These are phyloP conservation scores for Eragrostis curvula DNA, from an alignment of 176 grass and related monocot species.

Conservation along the genomic window DNA sequence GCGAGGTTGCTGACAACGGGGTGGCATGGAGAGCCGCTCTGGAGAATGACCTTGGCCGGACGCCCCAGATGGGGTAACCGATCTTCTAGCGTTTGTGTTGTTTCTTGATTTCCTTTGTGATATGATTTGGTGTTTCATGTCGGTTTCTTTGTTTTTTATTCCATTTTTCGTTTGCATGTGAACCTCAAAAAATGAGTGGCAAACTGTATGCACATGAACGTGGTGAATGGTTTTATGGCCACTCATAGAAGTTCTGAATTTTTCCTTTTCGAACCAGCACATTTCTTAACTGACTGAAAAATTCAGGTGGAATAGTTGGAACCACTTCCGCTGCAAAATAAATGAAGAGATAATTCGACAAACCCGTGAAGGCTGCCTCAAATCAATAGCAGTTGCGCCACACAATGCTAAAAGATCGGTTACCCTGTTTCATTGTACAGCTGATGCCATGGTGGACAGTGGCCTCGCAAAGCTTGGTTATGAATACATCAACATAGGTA, in stretches of 20 bases:
- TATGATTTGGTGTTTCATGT: not conserved
- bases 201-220: too few species aligned
- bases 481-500: constrained; percentile 55
- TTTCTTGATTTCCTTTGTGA: not conserved
- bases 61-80: constrained; percentile 67
- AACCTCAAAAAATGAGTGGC: not conserved
- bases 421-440: constrained; percentile 21
- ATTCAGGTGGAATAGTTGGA: constrained; percentile 65
- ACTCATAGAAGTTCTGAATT: too few species aligned
- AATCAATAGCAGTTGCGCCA: not conserved
- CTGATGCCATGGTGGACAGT: constrained; percentile 53
- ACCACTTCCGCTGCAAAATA: constrained; percentile 48
- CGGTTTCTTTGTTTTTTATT: not conserved
- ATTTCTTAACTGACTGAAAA: not conserved
- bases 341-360: constrained; percentile 43
- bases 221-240: too few species aligned
- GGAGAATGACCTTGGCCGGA: constrained; percentile 47
- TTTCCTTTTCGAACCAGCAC: too few species aligned
- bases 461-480: constrained; percentile 58
- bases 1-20: not conserved
- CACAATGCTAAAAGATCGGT: not conserved
- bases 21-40: constrained; percentile 11
- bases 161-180: not conserved
- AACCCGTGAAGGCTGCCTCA: constrained; percentile 2
- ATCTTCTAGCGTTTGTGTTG: not conserved